phyloP scores from a whole-genome alignment of 192 early-diverging fungal genomes.

The Backusella liffmaniae region DNA sequence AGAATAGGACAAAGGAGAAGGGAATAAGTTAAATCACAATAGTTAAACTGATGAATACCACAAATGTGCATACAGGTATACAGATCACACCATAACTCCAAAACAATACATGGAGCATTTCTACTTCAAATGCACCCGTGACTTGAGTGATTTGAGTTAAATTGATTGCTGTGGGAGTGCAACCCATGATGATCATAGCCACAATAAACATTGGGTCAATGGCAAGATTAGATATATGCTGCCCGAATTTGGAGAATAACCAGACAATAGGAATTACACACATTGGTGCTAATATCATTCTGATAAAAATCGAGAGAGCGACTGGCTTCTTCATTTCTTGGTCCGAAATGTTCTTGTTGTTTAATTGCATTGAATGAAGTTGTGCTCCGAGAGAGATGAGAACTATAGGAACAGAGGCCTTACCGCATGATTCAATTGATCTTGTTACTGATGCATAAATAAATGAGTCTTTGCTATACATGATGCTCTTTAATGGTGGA shows the following conservation, averaged over 20 bases:
- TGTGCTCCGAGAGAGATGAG: constrained; percentile 76
- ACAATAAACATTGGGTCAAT: constrained; percentile 66
- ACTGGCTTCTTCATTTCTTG: constrained; percentile 26
- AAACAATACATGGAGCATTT: constrained; percentile 65
- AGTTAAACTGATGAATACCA: constrained; percentile 29
- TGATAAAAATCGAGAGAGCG: constrained; percentile 24
- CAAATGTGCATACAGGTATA: constrained; percentile 31
- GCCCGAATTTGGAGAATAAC: constrained; percentile 16
- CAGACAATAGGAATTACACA: constrained; percentile 38
- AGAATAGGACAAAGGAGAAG: neutral
- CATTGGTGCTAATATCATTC: constrained; percentile 36
- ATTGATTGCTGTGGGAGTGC: constrained; percentile 73
- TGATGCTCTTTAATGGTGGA: constrained; percentile 51
- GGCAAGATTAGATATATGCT: constrained; percentile 38
- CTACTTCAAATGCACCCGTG: constrained; percentile 64
- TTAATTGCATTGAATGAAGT: constrained; percentile 27
- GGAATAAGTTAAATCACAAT: constrained; percentile 19
- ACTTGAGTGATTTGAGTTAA: constrained; percentile 70
- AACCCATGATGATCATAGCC: constrained; percentile 59
- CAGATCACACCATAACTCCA: constrained; percentile 60
- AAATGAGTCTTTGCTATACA: constrained; percentile 59
- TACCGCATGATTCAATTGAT: constrained; percentile 70
- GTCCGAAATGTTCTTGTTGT: neutral
- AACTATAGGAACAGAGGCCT: constrained; percentile 76
- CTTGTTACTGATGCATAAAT: constrained; percentile 52